Evolutionary conservation across 352 stramenopile species (phyloP).

Genomic region (Globisporangium okanoganense): DNA sequence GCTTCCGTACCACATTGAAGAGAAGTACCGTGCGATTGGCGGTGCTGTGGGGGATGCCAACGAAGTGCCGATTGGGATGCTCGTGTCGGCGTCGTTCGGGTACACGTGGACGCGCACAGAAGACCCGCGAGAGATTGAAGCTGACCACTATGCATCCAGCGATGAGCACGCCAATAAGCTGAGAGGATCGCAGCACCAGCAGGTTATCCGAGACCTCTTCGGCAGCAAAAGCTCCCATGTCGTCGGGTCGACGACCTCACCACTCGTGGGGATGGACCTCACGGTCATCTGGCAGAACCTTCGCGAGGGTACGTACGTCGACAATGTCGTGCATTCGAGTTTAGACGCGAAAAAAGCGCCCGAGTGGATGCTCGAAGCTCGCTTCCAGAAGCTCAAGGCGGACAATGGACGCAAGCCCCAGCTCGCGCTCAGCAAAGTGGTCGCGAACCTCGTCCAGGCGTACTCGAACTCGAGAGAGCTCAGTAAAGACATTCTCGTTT

Average conservation of each 20-base stretch:
- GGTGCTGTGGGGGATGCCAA: slow-evolving; percentile 23
- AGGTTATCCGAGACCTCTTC: slow-evolving; percentile 37
- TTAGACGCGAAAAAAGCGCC: slow-evolving; percentile 60
- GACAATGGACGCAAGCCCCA: slow-evolving; percentile 52
- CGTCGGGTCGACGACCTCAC: slow-evolving; percentile 32
- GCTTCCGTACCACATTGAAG: slow-evolving; percentile 54
- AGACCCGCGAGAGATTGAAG: slow-evolving; percentile 38
- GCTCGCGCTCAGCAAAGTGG: slow-evolving; percentile 55
- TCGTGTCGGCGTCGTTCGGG: slow-evolving; percentile 62
- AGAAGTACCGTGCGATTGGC: slow-evolving; percentile 39
- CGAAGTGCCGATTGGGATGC: slow-evolving; percentile 44
- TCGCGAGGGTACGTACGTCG: slow-evolving; percentile 76
- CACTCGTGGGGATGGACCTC: slow-evolving; percentile 54
- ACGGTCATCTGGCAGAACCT: slow-evolving; percentile 65
- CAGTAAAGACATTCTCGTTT: slow-evolving; percentile 66
- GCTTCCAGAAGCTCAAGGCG: slow-evolving; percentile 35
- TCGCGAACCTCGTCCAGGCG: slow-evolving; percentile 70
- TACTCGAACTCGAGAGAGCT: slow-evolving; percentile 70
- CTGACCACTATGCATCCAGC: slow-evolving; percentile 12
- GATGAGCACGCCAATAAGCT: background rate
- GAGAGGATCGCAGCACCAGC: slow-evolving; percentile 9
- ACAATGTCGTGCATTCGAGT: slow-evolving; percentile 83
- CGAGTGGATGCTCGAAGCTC: slow-evolving; percentile 54
- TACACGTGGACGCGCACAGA: slow-evolving; percentile 50
- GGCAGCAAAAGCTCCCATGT: slow-evolving; percentile 23